Evolutionary conservation across 441 rosid genomes (phyloP).

Genomic region (Gossypium gossypioides): DNA sequence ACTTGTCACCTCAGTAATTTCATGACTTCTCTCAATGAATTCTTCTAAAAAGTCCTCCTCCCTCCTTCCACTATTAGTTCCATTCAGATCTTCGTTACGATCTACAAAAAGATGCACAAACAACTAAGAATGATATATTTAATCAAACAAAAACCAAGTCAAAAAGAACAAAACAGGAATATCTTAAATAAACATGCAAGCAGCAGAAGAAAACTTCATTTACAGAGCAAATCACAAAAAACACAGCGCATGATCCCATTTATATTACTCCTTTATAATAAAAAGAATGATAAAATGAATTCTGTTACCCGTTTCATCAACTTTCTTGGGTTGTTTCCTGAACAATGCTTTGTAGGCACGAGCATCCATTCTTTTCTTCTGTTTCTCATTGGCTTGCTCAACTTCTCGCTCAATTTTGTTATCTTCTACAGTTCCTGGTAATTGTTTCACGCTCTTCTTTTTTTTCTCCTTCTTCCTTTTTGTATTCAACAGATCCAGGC

Average conservation of each 20-base stretch:
- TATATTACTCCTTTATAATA: background rate
- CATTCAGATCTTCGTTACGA: background rate
- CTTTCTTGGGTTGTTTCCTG: background rate
- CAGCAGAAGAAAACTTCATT: background rate
- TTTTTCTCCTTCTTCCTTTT: constrained; percentile 29
- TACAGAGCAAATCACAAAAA: background rate
- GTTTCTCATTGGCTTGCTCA: constrained; percentile 4
- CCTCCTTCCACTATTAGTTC: background rate
- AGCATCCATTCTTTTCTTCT: constrained; percentile 14
- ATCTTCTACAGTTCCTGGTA: constrained; percentile 28
- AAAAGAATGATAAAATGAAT: background rate
- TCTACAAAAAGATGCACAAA: constrained; percentile 2
- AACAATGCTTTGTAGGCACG: background rate
- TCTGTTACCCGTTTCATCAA: constrained; percentile 5
- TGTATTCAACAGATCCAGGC: constrained; percentile 15
- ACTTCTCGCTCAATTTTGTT: constrained; percentile 14
- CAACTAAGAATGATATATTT: background rate
- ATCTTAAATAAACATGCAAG: background rate
- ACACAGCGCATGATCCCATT: background rate
- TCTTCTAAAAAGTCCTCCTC: background rate
- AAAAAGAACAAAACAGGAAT: background rate
- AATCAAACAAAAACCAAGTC: background rate
- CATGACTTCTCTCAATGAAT: background rate
- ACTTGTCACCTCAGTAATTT: background rate
- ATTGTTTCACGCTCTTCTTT: constrained; percentile 31